Conservation (phyloP, 306 rosid genomes). For the Lathyrus sativus region DNA sequence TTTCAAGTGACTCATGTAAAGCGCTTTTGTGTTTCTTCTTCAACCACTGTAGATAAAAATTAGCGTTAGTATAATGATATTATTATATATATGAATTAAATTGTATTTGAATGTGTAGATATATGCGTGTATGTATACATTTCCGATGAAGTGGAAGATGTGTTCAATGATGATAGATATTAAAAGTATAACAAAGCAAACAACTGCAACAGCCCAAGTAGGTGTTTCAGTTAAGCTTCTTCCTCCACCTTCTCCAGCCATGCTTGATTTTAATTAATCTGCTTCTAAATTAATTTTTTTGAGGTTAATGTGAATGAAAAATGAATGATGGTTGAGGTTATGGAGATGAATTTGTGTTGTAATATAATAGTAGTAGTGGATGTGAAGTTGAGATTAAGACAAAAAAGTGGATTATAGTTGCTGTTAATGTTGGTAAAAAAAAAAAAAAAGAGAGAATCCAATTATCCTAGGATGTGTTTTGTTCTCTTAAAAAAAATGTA, state of each 20-base stretch:
- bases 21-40: constrained; percentile 80
- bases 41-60: constrained; percentile 59
- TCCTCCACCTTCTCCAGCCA: constrained; percentile 73
- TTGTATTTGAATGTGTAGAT: not conserved
- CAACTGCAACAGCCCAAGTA: constrained; percentile 89
- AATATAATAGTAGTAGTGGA: not conserved
- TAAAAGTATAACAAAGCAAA: constrained; percentile 71
- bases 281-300: constrained; percentile 2
- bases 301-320: not conserved
- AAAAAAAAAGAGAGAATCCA: not conserved
- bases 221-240: constrained; percentile 85
- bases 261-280: constrained; percentile 23
- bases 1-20: constrained; percentile 42
- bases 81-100: not conserved
- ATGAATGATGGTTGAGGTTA: not conserved
- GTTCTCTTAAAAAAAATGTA: not conserved
- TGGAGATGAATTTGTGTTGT: not conserved
- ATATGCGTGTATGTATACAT: constrained; percentile 6
- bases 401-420: constrained; percentile 22
- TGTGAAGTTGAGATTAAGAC: not conserved
- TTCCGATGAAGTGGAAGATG: constrained; percentile 68
- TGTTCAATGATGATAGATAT: constrained; percentile 74
- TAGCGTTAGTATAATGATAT: not conserved
- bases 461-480: not conserved
- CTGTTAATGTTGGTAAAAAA: not conserved